phyloP scores from a whole-genome alignment of 108 stramenopile genomes.

The Bacterosira constricta region DNA sequence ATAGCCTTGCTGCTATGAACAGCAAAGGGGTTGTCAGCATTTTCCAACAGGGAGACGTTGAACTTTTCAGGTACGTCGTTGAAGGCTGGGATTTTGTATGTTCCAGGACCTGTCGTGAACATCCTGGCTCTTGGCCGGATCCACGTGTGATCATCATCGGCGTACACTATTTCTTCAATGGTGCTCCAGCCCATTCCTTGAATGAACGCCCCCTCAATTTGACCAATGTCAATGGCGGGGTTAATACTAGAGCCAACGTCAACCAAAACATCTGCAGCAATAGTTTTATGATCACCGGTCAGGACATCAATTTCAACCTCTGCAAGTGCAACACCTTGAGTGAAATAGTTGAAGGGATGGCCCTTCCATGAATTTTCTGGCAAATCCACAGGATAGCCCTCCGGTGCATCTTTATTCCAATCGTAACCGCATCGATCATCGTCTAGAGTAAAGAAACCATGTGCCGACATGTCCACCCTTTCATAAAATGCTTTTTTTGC shows the following conservation, averaged over 20 bases:
- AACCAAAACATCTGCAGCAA: conserved; percentile 83
- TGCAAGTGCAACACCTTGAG: conserved; percentile 88
- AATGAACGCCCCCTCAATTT: conserved; percentile 96
- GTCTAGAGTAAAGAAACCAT: conserved; percentile 90
- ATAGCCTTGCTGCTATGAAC: conserved; percentile 95
- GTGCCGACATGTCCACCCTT: conserved; percentile 88
- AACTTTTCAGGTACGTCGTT: conserved; percentile 93
- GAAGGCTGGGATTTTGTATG: conserved; percentile 96
- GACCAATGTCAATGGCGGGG: conserved; percentile 95
- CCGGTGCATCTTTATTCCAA: conserved; percentile 69
- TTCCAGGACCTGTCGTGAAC: conserved; percentile 94
- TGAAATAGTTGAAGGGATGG: conserved; percentile 92
- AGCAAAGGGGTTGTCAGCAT: conserved; percentile 88
- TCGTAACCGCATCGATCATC: conserved; percentile 85
- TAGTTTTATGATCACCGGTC: conserved; percentile 84
- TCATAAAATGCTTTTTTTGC: conserved; percentile 87
- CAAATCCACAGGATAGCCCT: conserved; percentile 63
- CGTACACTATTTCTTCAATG: conserved; percentile 91
- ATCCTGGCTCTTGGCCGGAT: conserved; percentile 78
- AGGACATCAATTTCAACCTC: conserved; percentile 94
- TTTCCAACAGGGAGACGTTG: conserved; percentile 85
- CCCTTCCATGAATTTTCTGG: conserved; percentile 92
- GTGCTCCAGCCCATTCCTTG: conserved; percentile 97
- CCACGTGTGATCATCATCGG: conserved; percentile 94
- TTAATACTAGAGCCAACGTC: conserved; percentile 94